Evolutionary conservation across 148 eudicot species (phyloP).

Genomic region (Nyssa sinensis): DNA sequence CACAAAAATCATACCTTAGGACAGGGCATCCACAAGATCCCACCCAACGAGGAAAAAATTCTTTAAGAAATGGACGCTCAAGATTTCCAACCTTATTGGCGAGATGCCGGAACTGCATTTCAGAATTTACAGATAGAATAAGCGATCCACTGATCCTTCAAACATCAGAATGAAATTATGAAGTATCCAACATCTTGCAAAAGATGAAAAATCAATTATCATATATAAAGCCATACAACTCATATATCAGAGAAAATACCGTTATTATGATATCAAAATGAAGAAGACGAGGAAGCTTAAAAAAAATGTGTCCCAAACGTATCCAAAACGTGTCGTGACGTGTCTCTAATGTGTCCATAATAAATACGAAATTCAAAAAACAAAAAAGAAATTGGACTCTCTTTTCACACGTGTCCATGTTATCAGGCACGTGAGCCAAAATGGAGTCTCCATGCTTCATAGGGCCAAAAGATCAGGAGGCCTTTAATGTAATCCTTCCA

Average conservation of each 20-base stretch:
- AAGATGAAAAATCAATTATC: not conserved
- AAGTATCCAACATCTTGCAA: not conserved
- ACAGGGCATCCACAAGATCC: conserved; percentile 95
- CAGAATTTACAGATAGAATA: not conserved
- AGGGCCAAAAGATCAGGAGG: too few relatives aligned
- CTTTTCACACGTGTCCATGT: not conserved
- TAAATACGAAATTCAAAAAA: too few relatives aligned
- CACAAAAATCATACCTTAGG: conserved; percentile 51
- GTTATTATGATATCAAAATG: not conserved
- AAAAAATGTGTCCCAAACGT: too few relatives aligned
- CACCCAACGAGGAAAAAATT: conserved; percentile 96
- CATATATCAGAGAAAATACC: not conserved
- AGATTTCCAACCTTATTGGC: conserved; percentile 96
- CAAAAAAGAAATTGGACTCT: not conserved
- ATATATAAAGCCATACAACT: not conserved
- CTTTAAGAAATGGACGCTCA: conserved; percentile 95
- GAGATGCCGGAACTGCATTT: conserved; percentile 82
- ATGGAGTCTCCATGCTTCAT: too few relatives aligned
- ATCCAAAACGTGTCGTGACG: too few relatives aligned
- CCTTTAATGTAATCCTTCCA: too few relatives aligned
- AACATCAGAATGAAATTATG: not conserved
- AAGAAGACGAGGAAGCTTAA: too few relatives aligned
- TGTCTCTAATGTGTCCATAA: too few relatives aligned
- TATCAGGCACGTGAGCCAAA: not conserved
- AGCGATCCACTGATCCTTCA: not conserved